Evolutionary conservation across 176 grass and related monocot species (phyloP).

Genomic region (Carex cristatella): DNA sequence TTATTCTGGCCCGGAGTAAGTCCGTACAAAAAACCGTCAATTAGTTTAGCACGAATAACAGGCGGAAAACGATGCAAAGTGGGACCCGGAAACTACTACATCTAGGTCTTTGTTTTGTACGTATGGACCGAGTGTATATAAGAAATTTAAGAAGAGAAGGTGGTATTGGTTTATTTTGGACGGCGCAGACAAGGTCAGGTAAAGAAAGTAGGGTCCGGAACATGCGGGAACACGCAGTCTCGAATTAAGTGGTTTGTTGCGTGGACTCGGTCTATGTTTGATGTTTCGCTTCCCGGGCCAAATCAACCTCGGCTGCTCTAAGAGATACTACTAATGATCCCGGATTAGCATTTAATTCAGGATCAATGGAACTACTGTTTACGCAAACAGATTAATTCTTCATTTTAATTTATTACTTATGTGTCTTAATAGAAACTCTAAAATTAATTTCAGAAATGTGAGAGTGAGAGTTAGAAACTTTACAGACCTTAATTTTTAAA

Average conservation of each 20-base stretch:
- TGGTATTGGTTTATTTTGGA: not conserved
- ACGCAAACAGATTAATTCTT: too few species aligned
- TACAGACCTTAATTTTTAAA: too few species aligned
- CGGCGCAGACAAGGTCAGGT: not conserved
- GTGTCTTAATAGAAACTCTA: too few species aligned
- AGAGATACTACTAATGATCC: not conserved
- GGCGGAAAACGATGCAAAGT: not conserved
- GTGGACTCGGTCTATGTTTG: not conserved
- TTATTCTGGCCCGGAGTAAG: not conserved
- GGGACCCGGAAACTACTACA: not conserved
- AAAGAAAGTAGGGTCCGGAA: slow-evolving; percentile 7
- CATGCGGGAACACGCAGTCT: slow-evolving; percentile 28
- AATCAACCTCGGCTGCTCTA: not conserved
- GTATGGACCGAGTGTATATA: not conserved
- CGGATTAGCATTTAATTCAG: not conserved
- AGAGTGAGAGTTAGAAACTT: too few species aligned
- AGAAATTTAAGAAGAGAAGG: not conserved
- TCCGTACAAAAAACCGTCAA: not conserved
- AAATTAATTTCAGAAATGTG: too few species aligned
- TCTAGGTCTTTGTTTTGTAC: not conserved
- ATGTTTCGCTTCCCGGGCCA: not conserved
- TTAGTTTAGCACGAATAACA: not conserved
- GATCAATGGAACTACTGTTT: not conserved
- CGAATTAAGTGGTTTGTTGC: not conserved
- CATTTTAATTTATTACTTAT: too few species aligned